Evolutionary conservation across 1,284 basidiomycete species (phyloP).

Genomic region (Papiliotrema terrestris): DNA sequence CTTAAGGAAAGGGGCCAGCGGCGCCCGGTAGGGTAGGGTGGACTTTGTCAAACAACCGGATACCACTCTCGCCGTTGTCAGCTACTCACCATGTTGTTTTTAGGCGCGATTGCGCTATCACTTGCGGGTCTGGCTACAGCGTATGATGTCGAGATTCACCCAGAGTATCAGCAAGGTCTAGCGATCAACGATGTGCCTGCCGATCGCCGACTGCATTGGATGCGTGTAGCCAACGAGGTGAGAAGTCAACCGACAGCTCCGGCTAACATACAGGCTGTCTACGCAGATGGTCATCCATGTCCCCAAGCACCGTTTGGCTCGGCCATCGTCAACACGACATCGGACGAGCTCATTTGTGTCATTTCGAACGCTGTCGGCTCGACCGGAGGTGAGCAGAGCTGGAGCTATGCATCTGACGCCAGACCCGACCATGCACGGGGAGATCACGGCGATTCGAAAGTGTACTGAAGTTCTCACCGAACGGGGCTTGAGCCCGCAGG

Average conservation of each 20-base stretch:
- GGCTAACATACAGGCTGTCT: constrained; percentile 15
- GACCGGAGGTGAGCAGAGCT: constrained; percentile 19
- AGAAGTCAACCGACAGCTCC: background rate
- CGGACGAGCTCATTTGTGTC: constrained; percentile 26
- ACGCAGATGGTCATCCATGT: constrained; percentile 29
- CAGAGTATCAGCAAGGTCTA: constrained; percentile 25
- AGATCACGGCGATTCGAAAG: constrained; percentile 25
- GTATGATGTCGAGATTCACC: constrained; percentile 24
- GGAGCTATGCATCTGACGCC: background rate
- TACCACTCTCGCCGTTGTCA: too few species aligned
- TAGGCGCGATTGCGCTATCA: constrained; percentile 1
- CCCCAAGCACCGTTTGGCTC: constrained; percentile 26
- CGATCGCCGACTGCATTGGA: constrained; percentile 27
- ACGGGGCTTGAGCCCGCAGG: constrained; percentile 13
- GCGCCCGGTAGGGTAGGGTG: too few species aligned
- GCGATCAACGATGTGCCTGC: constrained; percentile 30
- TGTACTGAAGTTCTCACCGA: constrained; percentile 23
- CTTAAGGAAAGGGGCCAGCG: too few species aligned
- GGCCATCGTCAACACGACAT: constrained; percentile 27
- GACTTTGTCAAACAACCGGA: too few species aligned
- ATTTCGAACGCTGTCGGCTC: constrained; percentile 21
- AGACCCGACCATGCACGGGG: constrained; percentile 33
- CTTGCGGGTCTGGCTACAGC: constrained; percentile 1
- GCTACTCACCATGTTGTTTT: background rate
- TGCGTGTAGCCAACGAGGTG: constrained; percentile 29